Evolutionary conservation across 192 early-diverging fungal genomes (phyloP), one percentile per base, ranked within the genome.

Genomic region (Gamsiella multidivaricata): DNA sequence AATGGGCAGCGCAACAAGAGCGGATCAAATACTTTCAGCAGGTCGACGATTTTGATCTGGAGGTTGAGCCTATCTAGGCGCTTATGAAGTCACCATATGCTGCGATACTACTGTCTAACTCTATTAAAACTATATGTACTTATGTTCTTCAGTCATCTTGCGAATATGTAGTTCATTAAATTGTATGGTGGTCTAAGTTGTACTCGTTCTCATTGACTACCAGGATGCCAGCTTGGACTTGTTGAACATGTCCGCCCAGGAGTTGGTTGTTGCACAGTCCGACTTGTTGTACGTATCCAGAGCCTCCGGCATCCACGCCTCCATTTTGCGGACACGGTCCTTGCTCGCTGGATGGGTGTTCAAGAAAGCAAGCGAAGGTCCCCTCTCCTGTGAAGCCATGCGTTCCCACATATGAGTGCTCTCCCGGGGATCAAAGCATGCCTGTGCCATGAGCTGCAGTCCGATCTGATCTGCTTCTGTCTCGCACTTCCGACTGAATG

Each of bases 391-490:
- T 6, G 46, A 10, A 14, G 61, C 41, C 95, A 97, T 98, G 11
- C 94, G 80, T 79, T 89, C 61, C 97, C 97, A 99, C 69, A 99
- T 82, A 8, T 78, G 76, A 0, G 91, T 82, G 22, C 95, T 94
- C 63, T 91, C 89, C 12, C 60, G 62, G 1, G 97, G 97, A 70
- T 97, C 88, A 74, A 91, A 99, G 73, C 97, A 99, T 28, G 97
- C 97, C 56, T 91, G 86, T 5, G 95, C 89, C 95, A 97, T 96
- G 17, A 99, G 81, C 47, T 86, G 59, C 36, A 99, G 79, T 0
- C 95, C 95, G 76, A 99, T 94, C 47, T 89, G 83, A 80, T 99
- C 97, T 7, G 97, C 97, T 76, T 99, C 97, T 26, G 83, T 87
- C 82, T 99, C 97, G 64, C 90, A 93, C 56, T 91, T 90, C 14